Evolutionary conservation across 2,329 filamentous ascomycete genomes (phyloP).

Genomic region (Ophiocordyceps robertsii): DNA sequence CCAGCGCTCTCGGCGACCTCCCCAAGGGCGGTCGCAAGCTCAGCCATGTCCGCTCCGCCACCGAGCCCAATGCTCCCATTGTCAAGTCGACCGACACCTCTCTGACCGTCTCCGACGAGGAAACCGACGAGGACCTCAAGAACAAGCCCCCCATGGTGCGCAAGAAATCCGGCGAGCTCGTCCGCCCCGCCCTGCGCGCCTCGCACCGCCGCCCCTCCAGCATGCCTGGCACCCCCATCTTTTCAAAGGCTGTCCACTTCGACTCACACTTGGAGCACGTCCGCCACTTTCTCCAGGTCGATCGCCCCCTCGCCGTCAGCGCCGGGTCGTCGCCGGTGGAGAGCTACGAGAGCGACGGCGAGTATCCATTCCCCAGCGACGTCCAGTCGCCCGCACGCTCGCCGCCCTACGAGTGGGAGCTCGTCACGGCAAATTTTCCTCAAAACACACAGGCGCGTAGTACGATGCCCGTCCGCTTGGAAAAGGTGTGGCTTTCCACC

Average conservation of each 20-base stretch:
- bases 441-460: slow-evolving; percentile 37
- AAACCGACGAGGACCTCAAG: slow-evolving; percentile 43
- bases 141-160: slow-evolving; percentile 84
- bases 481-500: slow-evolving; percentile 72
- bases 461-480: slow-evolving; percentile 59
- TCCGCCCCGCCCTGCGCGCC: slow-evolving; percentile 76
- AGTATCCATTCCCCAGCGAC: slow-evolving; percentile 67
- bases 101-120: slow-evolving; percentile 44
- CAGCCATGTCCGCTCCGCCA: slow-evolving; percentile 40
- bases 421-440: slow-evolving; percentile 75
- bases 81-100: slow-evolving; percentile 35
- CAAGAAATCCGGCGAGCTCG: slow-evolving; percentile 96
- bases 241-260: slow-evolving; percentile 95
- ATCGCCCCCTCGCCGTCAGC: slow-evolving; percentile 90
- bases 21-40: slow-evolving; percentile 25
- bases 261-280: slow-evolving; percentile 94
- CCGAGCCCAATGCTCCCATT: slow-evolving; percentile 37
- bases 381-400: slow-evolving; percentile 20
- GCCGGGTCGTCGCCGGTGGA: slow-evolving; percentile 87
- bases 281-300: slow-evolving; percentile 86
- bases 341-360: slow-evolving; percentile 69
- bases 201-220: slow-evolving; percentile 78
- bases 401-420: slow-evolving; percentile 71
- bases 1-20: slow-evolving; percentile 28
- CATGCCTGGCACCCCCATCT: slow-evolving; percentile 94